Base-by-base conservation (phyloP, 2,329 filamentous ascomycete species). In the Chrysoporthe deuterocubensis region DNA sequence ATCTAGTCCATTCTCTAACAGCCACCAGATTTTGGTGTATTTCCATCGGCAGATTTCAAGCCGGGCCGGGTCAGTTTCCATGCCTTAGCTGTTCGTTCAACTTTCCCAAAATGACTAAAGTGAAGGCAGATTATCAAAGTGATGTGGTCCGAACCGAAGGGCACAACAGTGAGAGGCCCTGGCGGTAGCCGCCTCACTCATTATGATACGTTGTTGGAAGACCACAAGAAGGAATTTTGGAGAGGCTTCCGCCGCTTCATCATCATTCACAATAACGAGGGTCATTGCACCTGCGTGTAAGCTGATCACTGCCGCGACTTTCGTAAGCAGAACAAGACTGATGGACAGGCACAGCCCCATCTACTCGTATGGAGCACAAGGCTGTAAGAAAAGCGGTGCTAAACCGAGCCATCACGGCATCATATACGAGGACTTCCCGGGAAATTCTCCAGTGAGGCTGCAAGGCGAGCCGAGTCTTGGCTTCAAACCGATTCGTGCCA, bases 231-330 rank as follows among this genome's bases (percentile, higher is more conserved):
- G 75, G 76, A 16, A 16, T 82, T 86, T 54, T 84, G 84, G 67
- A 76, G 82, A 21, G 83, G 84, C 0, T 82, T 85, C 65, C 81
- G 85, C 4, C 82, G 85, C 3, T 88, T 88, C 66, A 82, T 89
- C 52, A 81, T 88, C 4, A 78, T 87, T 18, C 81, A 78, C 1
- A 85, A 81, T 61, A 81, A 84, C 37, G 78, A 81, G 21, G 86
- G 86, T 2, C 83, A 87, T 69, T 85, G 82, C 69, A 83, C 81
- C 34, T 87, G 85, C 78, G 83, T 88, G 85, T 88, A 81, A 79
- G 83, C 16, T 75, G 18, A 32, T 43, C 7, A n/a, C 4, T 4
- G 14, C 26, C 50, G 14, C 34, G 5, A n/a, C 5, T 42, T 46
- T 16, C 46, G 43, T 9, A 43, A 50, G 16, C 18, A 11, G 18